Evolutionary conservation across 805 yeast species (phyloP), one percentile per base, ranked within the genome.

Genomic region (Saccharomycopsis sp.): DNA sequence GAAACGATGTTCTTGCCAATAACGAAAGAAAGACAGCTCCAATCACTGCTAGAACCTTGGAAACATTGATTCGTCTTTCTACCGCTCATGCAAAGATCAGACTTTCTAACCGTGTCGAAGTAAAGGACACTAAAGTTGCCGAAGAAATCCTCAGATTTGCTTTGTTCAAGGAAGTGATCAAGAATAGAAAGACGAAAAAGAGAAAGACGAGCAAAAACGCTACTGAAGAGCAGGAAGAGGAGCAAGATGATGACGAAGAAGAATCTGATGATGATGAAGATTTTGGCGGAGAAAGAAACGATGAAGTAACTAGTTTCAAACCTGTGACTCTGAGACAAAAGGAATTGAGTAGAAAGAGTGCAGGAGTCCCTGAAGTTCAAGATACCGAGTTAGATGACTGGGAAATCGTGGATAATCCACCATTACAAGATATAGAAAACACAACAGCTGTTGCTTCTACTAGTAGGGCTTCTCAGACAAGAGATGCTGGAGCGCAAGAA

Each of bases 81-180:
- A 89, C 97, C 0, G 98, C 99, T 0, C 98, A 94, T 72, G 98
- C 98, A 9, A 93, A 94, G 71, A 89, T 93, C n/a, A 80, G 98
- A 65, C 76, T 94, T 58, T 87, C 96, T 22, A 82, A 81, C 64
- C 78, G 81, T 1, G 86, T 94, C 17, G 89, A 85, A 35, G 78
- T 79, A 20, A 78, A 78, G 63, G 99, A 94, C 72, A 96, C 97
- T 1, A 73, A 77, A 63, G 86, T 88, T 44, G 99, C 99, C 2
- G 93, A 89, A 65, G 86, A 86, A 65, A 72, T 94, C 68, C 76
- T 94, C 63, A 81, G 96, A 67, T 94, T 81, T 70, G 93, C 98
- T 0, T 75, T 94, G 64, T 87, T 92, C 77, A 86, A 86, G 70
- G 96, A 89, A 69, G 82, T 83, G 3, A 72, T 78, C 38, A 70